Evolutionary conservation across 108 stramenopile species (phyloP).

Genomic region (Bacterosira constricta): DNA sequence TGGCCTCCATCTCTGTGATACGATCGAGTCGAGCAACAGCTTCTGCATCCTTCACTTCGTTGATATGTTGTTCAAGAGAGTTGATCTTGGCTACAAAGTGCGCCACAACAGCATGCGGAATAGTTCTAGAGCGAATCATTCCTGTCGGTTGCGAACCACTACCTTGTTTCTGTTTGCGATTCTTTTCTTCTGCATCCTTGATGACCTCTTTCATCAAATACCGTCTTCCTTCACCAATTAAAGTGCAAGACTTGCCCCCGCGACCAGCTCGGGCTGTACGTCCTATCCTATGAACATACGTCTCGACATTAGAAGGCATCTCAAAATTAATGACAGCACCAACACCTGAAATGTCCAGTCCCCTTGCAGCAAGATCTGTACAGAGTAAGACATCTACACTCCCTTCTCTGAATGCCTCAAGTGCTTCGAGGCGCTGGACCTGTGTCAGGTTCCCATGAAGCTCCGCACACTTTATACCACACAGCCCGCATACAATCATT

Average conservation of each 20-base stretch:
- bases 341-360: conserved; percentile 90
- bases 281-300: conserved; percentile 97
- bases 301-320: conserved; percentile 93
- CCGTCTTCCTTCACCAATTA: conserved; percentile 92
- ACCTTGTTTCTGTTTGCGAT: conserved; percentile 25
- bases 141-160: conserved; percentile 37
- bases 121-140: conserved; percentile 80
- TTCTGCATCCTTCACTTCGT: conserved; percentile 85
- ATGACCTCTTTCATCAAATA: conserved; percentile 91
- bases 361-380: conserved; percentile 98
- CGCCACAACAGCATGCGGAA: conserved; percentile 74
- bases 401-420: conserved; percentile 90
- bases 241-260: conserved; percentile 89
- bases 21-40: conserved; percentile 87
- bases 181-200: conserved; percentile 82
- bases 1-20: conserved; percentile 87
- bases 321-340: conserved; percentile 97
- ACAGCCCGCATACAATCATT: conserved; percentile 85
- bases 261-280: conserved; percentile 97
- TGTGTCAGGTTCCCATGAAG: conserved; percentile 96
- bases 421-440: conserved; percentile 84
- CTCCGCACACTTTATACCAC: conserved; percentile 87
- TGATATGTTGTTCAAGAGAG: conserved; percentile 73
- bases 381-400: conserved; percentile 92
- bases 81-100: conserved; percentile 88